Conservation (phyloP, 2,329 filamentous ascomycete species). For the Aureobasidium melanogenum region DNA sequence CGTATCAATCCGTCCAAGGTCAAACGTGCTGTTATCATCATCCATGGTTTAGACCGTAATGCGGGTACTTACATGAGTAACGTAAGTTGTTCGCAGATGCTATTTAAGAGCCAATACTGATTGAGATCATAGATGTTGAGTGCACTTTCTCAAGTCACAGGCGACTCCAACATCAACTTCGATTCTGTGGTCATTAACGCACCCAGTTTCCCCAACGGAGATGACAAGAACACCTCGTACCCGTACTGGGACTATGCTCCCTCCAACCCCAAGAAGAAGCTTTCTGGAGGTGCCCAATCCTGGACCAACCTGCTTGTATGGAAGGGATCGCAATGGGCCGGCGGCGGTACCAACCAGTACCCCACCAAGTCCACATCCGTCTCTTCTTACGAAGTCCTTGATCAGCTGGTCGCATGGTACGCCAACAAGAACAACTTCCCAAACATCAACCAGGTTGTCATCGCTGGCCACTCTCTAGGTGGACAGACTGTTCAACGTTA, state of each 20-base stretch:
- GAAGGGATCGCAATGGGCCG: constrained; percentile 27
- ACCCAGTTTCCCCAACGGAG: constrained; percentile 28
- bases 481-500: constrained; percentile 29
- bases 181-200: constrained; percentile 25
- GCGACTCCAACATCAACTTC: constrained; percentile 22
- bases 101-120: background rate
- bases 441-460: constrained; percentile 29
- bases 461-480: constrained; percentile 29
- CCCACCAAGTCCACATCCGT: constrained; percentile 21
- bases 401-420: constrained; percentile 29
- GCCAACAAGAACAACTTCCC: constrained; percentile 25
- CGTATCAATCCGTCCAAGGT: constrained; percentile 20
- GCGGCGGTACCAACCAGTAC: constrained; percentile 28
- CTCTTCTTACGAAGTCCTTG: constrained; percentile 27
- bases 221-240: constrained; percentile 28
- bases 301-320: constrained; percentile 26
- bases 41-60: constrained; percentile 28
- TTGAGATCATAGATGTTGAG: constrained; percentile 18
- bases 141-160: constrained; percentile 23
- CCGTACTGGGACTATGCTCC: constrained; percentile 22
- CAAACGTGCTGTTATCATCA: constrained; percentile 27
- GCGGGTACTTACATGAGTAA: constrained; percentile 26
- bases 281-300: constrained; percentile 21
- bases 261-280: constrained; percentile 11
- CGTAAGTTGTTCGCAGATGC: background rate